Percentiles rank a stretch among this genome's conserved stretches.
phyloP scores from a whole-genome alignment of 2,329 filamentous ascomycete species.

The Didymella pomorum region DNA sequence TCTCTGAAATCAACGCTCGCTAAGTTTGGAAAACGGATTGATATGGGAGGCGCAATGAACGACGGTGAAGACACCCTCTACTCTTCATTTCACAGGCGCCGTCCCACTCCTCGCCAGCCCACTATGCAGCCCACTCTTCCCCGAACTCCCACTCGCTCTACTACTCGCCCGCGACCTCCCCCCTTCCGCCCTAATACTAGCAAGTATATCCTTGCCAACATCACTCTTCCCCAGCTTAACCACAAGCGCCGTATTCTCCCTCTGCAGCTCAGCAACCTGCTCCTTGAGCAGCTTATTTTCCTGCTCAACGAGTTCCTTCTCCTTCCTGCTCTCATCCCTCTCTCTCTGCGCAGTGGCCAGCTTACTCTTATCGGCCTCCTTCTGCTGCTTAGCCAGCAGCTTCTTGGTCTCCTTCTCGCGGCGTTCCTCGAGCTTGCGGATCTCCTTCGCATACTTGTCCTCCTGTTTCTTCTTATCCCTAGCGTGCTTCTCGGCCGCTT shows the following conservation, averaged over 20 bases:
- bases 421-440: slow-evolving; percentile 72
- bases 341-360: slow-evolving; percentile 58
- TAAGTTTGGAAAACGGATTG: no score
- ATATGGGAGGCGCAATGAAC: no score
- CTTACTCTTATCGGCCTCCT: slow-evolving; percentile 65
- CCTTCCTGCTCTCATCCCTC: slow-evolving; percentile 55
- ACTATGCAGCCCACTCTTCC: slow-evolving; percentile 21
- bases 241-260: slow-evolving; percentile 64
- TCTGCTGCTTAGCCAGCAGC: slow-evolving; percentile 68
- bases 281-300: slow-evolving; percentile 61
- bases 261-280: slow-evolving; percentile 64
- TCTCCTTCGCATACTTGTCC: slow-evolving; percentile 52
- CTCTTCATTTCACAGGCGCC: neutral
- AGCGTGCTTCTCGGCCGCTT: slow-evolving; percentile 70
- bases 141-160: slow-evolving; percentile 35
- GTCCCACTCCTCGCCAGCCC: slow-evolving; percentile 26
- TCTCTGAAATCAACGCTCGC: no score
- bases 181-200: slow-evolving; percentile 38
- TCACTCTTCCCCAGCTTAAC: slow-evolving; percentile 54
- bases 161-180: slow-evolving; percentile 39
- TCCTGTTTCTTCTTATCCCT: slow-evolving; percentile 59
- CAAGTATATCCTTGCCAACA: slow-evolving; percentile 43
- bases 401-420: slow-evolving; percentile 70
- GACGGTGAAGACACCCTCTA: no score
- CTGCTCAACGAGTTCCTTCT: slow-evolving; percentile 56